A percentile compares a stretch with the other conserved stretches of the same genome.
Evolutionary conservation across 2,329 filamentous ascomycete genomes (phyloP).

Genomic region (Podosphaera xanthii): DNA sequence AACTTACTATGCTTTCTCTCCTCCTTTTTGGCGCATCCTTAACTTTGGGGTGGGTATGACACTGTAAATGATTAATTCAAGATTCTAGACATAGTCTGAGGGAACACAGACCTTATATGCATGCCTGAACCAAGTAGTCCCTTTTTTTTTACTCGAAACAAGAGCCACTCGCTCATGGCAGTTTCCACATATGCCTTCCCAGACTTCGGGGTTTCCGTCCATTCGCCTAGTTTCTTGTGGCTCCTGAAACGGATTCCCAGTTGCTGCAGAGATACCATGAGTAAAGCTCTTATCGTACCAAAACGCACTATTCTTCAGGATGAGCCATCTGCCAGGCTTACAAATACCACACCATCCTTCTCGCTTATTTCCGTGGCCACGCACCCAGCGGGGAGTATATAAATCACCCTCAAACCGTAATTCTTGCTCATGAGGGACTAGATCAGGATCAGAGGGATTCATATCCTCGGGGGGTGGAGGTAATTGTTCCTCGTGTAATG

Average conservation of each 20-base stretch:
- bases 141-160: conserved; percentile 73
- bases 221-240: conserved; percentile 54
- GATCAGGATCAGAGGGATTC: conserved; percentile 53
- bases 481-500: conserved; percentile 49
- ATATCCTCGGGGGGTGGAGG: conserved; percentile 60
- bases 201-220: conserved; percentile 60
- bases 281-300: conserved; percentile 89
- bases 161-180: conserved; percentile 65
- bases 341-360: conserved; percentile 82
- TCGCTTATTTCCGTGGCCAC: conserved; percentile 67
- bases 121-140: conserved; percentile 79
- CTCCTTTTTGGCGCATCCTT: conserved; percentile 48
- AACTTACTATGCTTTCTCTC: conserved; percentile 22
- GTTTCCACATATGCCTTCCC: conserved; percentile 57
- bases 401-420: conserved; percentile 59
- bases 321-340: conserved; percentile 66
- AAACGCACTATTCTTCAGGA: conserved; percentile 74
- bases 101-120: conserved; percentile 51
- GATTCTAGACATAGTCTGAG: background rate
- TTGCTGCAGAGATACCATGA: conserved; percentile 66
- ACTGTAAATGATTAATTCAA: conserved; percentile 18
- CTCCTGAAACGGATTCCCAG: conserved; percentile 55
- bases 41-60: conserved; percentile 48
- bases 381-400: conserved; percentile 66
- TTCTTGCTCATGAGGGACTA: conserved; percentile 57